Conservation (phyloP, 805 yeast genomes). For the Saccharomycodes ludwigii region DNA sequence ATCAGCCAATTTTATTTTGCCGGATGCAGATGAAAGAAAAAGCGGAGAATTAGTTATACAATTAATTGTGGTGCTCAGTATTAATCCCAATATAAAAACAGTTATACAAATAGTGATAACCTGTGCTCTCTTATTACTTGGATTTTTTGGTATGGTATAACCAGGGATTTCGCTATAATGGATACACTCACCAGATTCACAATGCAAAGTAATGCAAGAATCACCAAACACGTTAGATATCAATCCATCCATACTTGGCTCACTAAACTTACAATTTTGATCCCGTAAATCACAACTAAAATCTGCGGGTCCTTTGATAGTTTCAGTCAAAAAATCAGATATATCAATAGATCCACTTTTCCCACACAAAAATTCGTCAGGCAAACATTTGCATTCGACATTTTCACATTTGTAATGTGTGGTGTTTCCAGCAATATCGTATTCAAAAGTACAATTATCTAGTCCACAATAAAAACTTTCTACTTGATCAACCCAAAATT, state of each 20-base stretch:
- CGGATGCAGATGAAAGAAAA: too few species aligned
- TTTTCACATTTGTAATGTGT: conserved; percentile 70
- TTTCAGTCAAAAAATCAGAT: conserved; percentile 80
- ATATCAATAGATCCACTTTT: conserved; percentile 89
- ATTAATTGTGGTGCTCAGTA: conserved; percentile 23
- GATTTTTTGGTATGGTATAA: conserved; percentile 29
- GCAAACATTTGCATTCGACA: conserved; percentile 80
- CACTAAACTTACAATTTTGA: conserved; percentile 67
- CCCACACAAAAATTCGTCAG: conserved; percentile 90
- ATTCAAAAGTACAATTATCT: conserved; percentile 55
- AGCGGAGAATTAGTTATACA: conserved; percentile 51
- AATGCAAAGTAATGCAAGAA: conserved; percentile 67
- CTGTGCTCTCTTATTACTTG: conserved; percentile 31
- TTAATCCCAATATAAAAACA: conserved; percentile 26
- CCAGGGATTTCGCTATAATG: conserved; percentile 93
- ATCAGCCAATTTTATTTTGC: conserved; percentile 17
- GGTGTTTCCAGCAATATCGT: conserved; percentile 46
- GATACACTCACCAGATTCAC: conserved; percentile 82
- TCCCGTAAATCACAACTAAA: conserved; percentile 62
- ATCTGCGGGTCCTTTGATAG: conserved; percentile 88
- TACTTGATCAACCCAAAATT: conserved; percentile 86
- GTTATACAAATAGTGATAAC: conserved; percentile 34
- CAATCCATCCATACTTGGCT: conserved; percentile 91
- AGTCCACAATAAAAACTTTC: conserved; percentile 90
- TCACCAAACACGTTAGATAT: conserved; percentile 93